Conservation (phyloP, 2,329 filamentous ascomycete species). For the Arthrobotrys entomopaga region DNA sequence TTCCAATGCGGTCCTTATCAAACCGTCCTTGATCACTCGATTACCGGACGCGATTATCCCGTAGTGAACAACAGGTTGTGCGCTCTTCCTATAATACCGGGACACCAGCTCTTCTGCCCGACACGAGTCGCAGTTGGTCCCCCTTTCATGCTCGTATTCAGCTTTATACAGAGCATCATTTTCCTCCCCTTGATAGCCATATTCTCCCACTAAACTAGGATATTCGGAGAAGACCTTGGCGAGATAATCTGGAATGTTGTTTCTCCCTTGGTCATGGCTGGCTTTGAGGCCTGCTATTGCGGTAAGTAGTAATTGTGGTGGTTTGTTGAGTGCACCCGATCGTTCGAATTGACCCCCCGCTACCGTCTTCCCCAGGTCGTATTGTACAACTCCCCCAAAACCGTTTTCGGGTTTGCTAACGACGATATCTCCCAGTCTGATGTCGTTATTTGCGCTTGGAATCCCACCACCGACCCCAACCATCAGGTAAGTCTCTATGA, state of each 20-base stretch:
- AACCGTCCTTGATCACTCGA: slow-evolving; percentile 31
- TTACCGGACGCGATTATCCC: slow-evolving; percentile 10
- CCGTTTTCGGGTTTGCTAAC: slow-evolving; percentile 6
- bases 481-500: slow-evolving; percentile 9
- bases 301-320: background rate
- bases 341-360: background rate
- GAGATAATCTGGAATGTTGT: background rate
- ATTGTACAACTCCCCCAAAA: slow-evolving; percentile 9
- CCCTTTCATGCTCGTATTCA: slow-evolving; percentile 10
- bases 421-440: slow-evolving; percentile 27
- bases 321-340: slow-evolving; percentile 11
- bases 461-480: slow-evolving; percentile 27
- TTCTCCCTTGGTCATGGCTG: background rate
- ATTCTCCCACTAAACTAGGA: background rate
- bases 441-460: slow-evolving; percentile 3
- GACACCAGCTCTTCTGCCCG: background rate
- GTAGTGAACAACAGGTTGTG: slow-evolving; percentile 1
- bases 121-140: background rate
- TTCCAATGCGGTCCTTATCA: slow-evolving; percentile 6
- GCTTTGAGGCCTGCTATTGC: background rate
- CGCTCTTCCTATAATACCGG: background rate
- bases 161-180: slow-evolving; percentile 1
- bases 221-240: background rate
- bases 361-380: slow-evolving; percentile 21
- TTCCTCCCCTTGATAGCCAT: background rate